Base-by-base conservation (phyloP, 2,329 filamentous ascomycete species). In the Claviceps maximensis region DNA sequence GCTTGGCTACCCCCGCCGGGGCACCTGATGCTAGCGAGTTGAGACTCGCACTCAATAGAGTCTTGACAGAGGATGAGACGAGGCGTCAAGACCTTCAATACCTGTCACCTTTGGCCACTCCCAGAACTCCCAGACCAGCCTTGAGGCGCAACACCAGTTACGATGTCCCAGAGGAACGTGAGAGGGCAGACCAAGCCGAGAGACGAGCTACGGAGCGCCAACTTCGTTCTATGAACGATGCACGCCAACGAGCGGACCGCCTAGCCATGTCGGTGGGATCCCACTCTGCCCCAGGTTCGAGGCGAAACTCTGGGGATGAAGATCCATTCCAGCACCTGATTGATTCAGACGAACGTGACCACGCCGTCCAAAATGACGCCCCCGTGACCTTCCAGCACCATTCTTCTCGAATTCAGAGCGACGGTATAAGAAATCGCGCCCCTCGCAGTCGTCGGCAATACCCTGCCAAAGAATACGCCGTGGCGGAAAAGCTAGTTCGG, bases 61-160 rank as follows among this genome's bases (percentile, higher is more conserved):
- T 72, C 36, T 58, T 71, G 5, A 66, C 69, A 2, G 63, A 64
- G 7, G 66, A 67, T 52, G 58, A 58, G 17, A 56, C 57, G 12
- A 46, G 40, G 40, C 50, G 56, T 8, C 48, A 58, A 53, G 57
- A 58, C 21, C 55, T 53, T 8, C 48, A 36, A 17, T 7, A 53
- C 33, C 51, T 50, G 2, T 41, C 51, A 25, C 42, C 56, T 40
- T 48, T 36, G 49, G 13, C 50, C 42, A 49, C 51, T 15, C 58
- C 56, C 23, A 57, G 55, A 53, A 51, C 58, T 9, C 68, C 68
- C 12, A 64, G 68, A 44, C 70, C 70, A 25, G 70, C 66, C 12
- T 58, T 72, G n/a, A 63, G 69, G 56, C 67, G 70, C 42, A 72
- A 71, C 57, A 72, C 70, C 44, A 72, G 70, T 57, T 72, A 72